A percentile compares a stretch with the other conserved stretches of the same genome.
Conservation (phyloP, 345 rosid genomes). For the Litchi chinensis region DNA sequence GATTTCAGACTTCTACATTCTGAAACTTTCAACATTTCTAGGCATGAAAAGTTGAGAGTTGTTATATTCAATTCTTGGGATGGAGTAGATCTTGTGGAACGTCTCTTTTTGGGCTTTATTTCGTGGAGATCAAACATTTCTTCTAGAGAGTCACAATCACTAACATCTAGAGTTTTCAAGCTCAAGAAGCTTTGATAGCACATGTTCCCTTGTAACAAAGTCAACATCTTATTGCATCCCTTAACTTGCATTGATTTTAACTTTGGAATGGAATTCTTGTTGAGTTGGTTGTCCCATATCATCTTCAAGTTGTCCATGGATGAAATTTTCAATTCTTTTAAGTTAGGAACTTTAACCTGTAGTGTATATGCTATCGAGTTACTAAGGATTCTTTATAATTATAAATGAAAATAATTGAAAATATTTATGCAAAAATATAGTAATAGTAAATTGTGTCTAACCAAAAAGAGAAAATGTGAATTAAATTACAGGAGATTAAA, state of each 20-base stretch:
- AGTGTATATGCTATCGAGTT: background rate
- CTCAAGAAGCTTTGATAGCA: background rate
- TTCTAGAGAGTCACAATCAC: background rate
- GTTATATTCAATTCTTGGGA: too few species aligned
- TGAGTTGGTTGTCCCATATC: conserved; percentile 11
- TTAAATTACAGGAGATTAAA: too few species aligned
- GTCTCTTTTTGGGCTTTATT: background rate
- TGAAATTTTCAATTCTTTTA: background rate
- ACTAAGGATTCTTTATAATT: background rate
- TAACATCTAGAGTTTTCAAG: background rate
- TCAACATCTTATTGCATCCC: background rate
- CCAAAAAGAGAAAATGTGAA: background rate
- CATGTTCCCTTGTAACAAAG: conserved; percentile 12
- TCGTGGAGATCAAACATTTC: conserved; percentile 11
- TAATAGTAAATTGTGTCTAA: too few species aligned
- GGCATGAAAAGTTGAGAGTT: background rate
- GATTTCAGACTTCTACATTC: conserved; percentile 2
- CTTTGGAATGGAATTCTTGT: background rate
- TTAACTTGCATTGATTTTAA: background rate
- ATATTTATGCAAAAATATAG: too few species aligned
- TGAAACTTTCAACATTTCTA: rapidly evolving
- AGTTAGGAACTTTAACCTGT: conserved; percentile 23
- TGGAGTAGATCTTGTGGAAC: background rate
- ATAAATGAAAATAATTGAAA: background rate
- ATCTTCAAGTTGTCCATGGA: conserved; percentile 6